phyloP scores from a whole-genome alignment of 164 flowering plant genomes.

The Liriodendron chinense region DNA sequence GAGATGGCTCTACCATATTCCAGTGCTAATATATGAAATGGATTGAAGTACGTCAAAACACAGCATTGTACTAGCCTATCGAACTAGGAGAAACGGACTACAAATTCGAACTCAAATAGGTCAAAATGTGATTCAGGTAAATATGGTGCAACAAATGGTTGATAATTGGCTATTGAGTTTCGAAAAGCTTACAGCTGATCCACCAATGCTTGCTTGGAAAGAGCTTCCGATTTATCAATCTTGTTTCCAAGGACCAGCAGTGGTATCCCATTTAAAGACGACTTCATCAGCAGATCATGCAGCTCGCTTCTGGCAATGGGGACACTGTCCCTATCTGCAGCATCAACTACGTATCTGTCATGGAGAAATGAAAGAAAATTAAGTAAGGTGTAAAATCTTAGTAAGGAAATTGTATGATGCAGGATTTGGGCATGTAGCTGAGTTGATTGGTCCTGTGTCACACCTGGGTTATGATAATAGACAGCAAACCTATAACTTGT shows the following conservation, averaged over 20 bases:
- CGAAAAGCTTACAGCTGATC: constrained; percentile 74
- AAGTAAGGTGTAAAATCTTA: background rate
- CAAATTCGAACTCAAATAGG: background rate
- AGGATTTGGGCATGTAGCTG: no score
- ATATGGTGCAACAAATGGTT: background rate
- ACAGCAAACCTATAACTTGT: no score
- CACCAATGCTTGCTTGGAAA: constrained; percentile 78
- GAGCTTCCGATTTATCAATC: constrained; percentile 90
- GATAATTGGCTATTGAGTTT: background rate
- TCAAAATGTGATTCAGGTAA: background rate
- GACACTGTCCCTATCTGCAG: constrained; percentile 87
- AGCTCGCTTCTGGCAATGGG: constrained; percentile 77
- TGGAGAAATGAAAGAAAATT: background rate
- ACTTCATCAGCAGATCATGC: constrained; percentile 72
- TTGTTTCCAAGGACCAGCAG: constrained; percentile 83
- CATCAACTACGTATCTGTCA: constrained; percentile 86
- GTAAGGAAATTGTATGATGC: no score
- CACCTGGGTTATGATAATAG: no score
- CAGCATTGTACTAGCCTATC: no score
- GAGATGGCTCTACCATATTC: no score
- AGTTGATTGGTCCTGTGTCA: no score
- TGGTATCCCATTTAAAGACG: constrained; percentile 73
- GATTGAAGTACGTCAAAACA: no score
- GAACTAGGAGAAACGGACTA: background rate
- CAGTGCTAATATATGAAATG: no score